A percentile compares a stretch with the other conserved stretches of the same genome.
phyloP scores from a whole-genome alignment of 495 filamentous ascomycete species.

The Annulohypoxylon moriforme region DNA sequence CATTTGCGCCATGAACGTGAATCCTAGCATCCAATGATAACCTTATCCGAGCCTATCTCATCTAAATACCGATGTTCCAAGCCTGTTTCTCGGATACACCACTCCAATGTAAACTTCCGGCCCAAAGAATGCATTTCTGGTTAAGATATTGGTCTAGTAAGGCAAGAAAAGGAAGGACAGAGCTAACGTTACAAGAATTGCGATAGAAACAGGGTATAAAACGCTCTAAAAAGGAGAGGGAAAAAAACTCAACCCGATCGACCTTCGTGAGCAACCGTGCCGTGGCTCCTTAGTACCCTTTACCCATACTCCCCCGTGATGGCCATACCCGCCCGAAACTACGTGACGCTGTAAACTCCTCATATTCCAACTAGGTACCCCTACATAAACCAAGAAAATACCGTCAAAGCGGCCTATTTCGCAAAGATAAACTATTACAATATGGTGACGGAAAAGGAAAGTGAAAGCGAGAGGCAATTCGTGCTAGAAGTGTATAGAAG shows the following conservation, averaged over 20 bases:
- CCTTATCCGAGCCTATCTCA: not conserved
- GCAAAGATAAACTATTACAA: constrained; percentile 6
- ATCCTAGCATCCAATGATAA: not conserved
- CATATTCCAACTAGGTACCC: not conserved
- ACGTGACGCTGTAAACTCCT: constrained; percentile 3
- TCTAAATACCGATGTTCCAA: constrained; percentile 10
- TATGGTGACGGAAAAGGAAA: not conserved
- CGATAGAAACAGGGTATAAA: constrained; percentile 42
- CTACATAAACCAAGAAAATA: not conserved
- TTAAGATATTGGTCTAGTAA: constrained; percentile 37
- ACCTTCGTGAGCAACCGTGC: not conserved
- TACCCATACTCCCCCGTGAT: constrained; percentile 5
- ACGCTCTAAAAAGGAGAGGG: constrained; percentile 23
- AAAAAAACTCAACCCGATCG: constrained; percentile 17
- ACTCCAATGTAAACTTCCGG: constrained; percentile 8
- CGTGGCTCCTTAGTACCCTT: not conserved
- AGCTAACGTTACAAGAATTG: constrained; percentile 36
- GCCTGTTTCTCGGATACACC: not conserved
- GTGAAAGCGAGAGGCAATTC: not conserved
- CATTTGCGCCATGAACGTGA: constrained; percentile 17
- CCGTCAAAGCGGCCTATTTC: not conserved
- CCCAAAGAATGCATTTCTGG: constrained; percentile 21
- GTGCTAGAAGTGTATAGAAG: not conserved
- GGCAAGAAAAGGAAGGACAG: constrained; percentile 6
- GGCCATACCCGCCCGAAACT: not conserved